Percentiles rank a stretch among this genome's conserved stretches.
phyloP scores from a whole-genome alignment of 768 basidiomycete genomes.

The Leccinum incarnatum region DNA sequence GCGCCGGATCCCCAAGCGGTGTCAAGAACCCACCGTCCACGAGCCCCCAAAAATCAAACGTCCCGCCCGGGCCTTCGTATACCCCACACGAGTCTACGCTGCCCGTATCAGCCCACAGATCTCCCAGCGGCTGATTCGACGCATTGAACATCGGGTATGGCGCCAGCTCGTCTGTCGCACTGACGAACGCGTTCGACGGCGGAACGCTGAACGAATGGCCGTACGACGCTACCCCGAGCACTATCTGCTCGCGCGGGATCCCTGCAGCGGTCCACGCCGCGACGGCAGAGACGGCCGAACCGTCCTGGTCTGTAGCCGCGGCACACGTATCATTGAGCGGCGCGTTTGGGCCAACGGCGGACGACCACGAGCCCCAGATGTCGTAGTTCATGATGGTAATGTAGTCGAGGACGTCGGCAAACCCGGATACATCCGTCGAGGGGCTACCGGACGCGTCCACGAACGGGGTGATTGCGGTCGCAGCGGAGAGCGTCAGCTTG shows the following conservation, averaged over 20 bases:
- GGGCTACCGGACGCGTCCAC: constrained; percentile 48
- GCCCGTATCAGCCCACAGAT: constrained; percentile 50
- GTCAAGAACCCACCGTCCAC: constrained; percentile 54
- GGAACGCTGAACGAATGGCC: constrained; percentile 62
- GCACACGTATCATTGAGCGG: constrained; percentile 79
- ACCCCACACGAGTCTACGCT: constrained; percentile 56
- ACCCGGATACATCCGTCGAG: constrained; percentile 59
- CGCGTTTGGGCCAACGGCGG: constrained; percentile 66
- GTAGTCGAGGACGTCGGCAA: constrained; percentile 65
- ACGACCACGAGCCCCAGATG: constrained; percentile 37
- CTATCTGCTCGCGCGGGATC: constrained; percentile 65
- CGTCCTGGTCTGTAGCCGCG: constrained; percentile 50
- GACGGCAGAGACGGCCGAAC: constrained; percentile 76
- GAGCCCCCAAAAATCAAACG: constrained; percentile 62
- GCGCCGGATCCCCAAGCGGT: constrained; percentile 21
- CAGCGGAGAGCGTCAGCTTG: constrained; percentile 64
- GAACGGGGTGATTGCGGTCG: constrained; percentile 65
- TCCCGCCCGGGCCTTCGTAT: constrained; percentile 44
- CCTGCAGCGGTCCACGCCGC: constrained; percentile 72
- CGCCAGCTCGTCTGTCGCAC: constrained; percentile 35
- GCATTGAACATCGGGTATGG: constrained; percentile 51
- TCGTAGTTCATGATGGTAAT: constrained; percentile 66
- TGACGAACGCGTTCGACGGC: constrained; percentile 34
- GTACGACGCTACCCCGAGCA: constrained; percentile 80
- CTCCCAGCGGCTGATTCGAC: constrained; percentile 45